Evolutionary conservation across 768 basidiomycete species (phyloP), one percentile per base, ranked within the genome.

Genomic region (Boletellus sp.): DNA sequence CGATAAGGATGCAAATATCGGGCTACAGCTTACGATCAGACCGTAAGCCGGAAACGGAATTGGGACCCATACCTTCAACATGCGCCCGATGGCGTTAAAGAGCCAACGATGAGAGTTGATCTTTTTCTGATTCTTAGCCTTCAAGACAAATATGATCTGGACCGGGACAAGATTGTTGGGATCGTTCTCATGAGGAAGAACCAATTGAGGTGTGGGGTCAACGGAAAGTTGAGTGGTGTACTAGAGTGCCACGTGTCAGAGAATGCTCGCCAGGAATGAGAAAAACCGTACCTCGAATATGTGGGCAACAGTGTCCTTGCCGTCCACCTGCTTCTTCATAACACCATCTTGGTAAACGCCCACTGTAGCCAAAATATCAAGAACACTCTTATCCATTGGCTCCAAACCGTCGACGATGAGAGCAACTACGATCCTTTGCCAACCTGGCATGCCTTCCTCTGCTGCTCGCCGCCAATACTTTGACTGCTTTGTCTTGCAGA

Each of bases 151-250:
- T 51, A 95, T 94, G 58, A 96, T 85, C 62, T 92, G 90, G 4
- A 96, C 92, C 0, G 94, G 91, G 3, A 94, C 90, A 28, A 97
- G 70, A 66, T 96, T 96, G 72, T 93, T 91, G 16, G 90, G 82
- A 60, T 96, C 92, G 32, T 90, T 87, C 12, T 83, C 78, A 61
- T 91, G 88, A 34, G 96, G 95, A 22, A 94, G 83, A 42, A 97
- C 87, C 33, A 97, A 78, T 61, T 91, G 88, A 1, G 94, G 94
- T 3, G 86, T 85, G 2, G 92, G 73, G 58, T 95, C 94, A 56
- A 99, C 85, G 0, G 93, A 95, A 19, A 99, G 78, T 66, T 96
- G 93, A 0, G 94, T 97, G 2, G 95, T 98, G 69, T 97, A 99
- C 90, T 96, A 56, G 20, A 47, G 44, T 23, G 38, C 16, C 15